These are phyloP conservation scores for Metschnikowia lunata DNA, from an alignment of 805 yeast genomes.

Conservation along the genomic window DNA sequence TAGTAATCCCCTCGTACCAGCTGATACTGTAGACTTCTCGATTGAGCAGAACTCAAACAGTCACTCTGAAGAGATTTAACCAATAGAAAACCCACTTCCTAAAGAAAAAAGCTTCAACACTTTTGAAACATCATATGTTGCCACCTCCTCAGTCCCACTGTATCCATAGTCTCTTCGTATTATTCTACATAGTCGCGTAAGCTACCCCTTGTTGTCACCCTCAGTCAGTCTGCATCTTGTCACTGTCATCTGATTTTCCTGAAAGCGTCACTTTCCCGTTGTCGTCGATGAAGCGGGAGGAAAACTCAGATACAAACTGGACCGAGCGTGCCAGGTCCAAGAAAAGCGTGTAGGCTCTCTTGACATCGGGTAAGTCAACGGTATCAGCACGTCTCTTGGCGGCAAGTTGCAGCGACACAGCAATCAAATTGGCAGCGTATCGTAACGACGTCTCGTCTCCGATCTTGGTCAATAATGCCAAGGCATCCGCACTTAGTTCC, in stretches of 20 bases:
- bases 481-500: constrained; percentile 74
- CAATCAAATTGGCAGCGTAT: constrained; percentile 85
- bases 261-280: constrained; percentile 63
- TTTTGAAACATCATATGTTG: no score
- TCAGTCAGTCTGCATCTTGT: constrained; percentile 37
- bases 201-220: neutral
- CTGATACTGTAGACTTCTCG: no score
- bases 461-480: constrained; percentile 82
- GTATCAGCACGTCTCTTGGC: constrained; percentile 66
- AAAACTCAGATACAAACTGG: constrained; percentile 68
- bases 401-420: constrained; percentile 86
- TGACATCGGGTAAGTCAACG: constrained; percentile 78
- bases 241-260: constrained; percentile 29
- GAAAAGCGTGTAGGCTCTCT: constrained; percentile 81
- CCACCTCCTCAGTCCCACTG: no score
- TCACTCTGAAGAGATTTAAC: no score
- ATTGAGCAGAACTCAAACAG: no score
- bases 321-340: constrained; percentile 89
- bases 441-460: constrained; percentile 88
- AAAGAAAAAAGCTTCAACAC: no score
- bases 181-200: neutral
- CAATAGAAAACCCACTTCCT: no score
- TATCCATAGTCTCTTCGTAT: neutral
- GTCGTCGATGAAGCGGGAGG: constrained; percentile 72
- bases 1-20: no score